phyloP scores from a whole-genome alignment of 2,329 filamentous ascomycete species.

The Colletotrichum coccodes region DNA sequence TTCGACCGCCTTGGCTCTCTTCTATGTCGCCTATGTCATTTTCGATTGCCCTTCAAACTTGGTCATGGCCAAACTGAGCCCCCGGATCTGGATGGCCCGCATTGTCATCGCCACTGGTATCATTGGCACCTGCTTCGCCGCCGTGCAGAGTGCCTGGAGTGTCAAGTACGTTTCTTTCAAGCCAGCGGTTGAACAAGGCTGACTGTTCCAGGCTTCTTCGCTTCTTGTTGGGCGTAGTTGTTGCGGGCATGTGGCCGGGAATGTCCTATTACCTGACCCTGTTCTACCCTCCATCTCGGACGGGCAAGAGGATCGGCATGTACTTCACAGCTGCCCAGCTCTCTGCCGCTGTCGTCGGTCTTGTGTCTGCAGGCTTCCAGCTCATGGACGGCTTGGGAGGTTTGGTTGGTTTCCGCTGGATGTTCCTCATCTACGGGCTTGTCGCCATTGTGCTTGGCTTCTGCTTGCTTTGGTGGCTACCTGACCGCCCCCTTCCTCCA shows the following conservation, averaged over 20 bases:
- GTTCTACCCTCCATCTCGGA: constrained; percentile 89
- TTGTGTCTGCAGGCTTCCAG: constrained; percentile 92
- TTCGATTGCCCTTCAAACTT: constrained; percentile 92
- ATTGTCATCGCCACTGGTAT: constrained; percentile 90
- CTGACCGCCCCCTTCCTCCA: constrained; percentile 81
- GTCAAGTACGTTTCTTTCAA: constrained; percentile 69
- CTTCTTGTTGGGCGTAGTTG: constrained; percentile 85
- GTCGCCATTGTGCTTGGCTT: constrained; percentile 79
- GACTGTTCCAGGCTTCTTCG: constrained; percentile 70
- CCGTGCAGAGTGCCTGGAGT: constrained; percentile 85
- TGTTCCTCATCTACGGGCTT: constrained; percentile 90
- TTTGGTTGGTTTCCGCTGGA: constrained; percentile 87
- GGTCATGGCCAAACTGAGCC: constrained; percentile 86
- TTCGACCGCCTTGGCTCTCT: constrained; percentile 85
- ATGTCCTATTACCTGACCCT: constrained; percentile 94
- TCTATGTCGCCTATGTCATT: constrained; percentile 92
- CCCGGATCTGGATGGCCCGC: constrained; percentile 90
- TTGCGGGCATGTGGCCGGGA: constrained; percentile 94
- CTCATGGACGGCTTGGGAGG: constrained; percentile 84
- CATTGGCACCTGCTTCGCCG: constrained; percentile 85
- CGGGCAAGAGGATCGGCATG: constrained; percentile 86
- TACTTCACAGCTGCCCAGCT: constrained; percentile 92
- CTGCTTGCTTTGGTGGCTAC: constrained; percentile 87
- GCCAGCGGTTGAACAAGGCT: constrained; percentile 2
- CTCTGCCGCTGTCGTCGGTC: constrained; percentile 87